Evolutionary conservation across 495 filamentous ascomycete genomes (phyloP), one percentile per base, ranked within the genome.

Genomic region (Immersiella caudata): DNA sequence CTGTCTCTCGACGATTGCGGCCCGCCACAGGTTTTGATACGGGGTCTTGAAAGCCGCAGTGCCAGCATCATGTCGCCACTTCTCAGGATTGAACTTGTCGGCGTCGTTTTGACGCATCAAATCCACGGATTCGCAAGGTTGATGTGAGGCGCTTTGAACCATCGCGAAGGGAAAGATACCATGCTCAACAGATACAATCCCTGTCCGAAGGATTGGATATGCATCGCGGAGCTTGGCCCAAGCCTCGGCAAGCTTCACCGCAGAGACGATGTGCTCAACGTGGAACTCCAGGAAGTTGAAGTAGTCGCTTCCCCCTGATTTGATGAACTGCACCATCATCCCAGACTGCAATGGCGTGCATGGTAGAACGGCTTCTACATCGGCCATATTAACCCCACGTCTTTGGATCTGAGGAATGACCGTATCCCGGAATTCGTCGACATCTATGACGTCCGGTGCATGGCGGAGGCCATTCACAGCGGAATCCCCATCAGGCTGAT

Each of bases 161-260:
- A 92, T 92, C 1, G 87, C 88, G 71, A 90, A 93, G 0, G 87
- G 81, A 68, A 80, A 76, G 2, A 84, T 72, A 14, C 76, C 64
- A 70, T 90, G 85, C 64, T 86, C 86, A 22, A 93, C 71, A 14
- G 87, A 78, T 3, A 84, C 67, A 62, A 95, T 90, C 12, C 87
- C 85, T 11, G 90, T 91, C n/a, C 91, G 85, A 2, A 95, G 83
- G 67, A 94, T 92, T 14, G 90, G 87, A 70, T 88, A 81, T 1
- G 78, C 71, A 1, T 71, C 68, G n/a, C 79, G 75, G 22, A 90
- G 78, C 18, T 71, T 70, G 18, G 74, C 68, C 90, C 91, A 93
- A 8, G 90, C 88, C 50, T 77, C 50, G 33, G 70, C 78, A 3
- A 93, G 67, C 12, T 26, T 60, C 0, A 55, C 50, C 16, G 67